Evolutionary conservation across 2,329 filamentous ascomycete species (phyloP).

Genomic region (Talaromyces verruculosus): DNA sequence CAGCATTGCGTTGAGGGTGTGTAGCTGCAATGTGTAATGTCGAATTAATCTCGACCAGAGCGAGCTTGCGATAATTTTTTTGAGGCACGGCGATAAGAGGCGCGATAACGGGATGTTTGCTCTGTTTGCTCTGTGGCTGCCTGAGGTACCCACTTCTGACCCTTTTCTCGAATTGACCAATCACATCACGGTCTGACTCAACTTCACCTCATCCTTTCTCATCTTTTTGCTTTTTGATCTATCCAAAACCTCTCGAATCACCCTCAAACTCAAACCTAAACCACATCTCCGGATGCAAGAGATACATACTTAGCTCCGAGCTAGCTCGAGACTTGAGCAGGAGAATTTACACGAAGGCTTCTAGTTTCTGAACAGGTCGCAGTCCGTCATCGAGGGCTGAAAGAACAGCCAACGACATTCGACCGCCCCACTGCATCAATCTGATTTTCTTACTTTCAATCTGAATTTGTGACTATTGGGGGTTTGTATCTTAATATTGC

Average conservation of each 20-base stretch:
- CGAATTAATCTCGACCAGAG: constrained; percentile 10
- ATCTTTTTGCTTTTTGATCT: constrained; percentile 2
- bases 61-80: constrained; percentile 18
- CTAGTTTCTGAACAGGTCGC: constrained; percentile 11
- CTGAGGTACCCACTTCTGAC: background rate
- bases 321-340: constrained; percentile 12
- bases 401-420: background rate
- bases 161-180: background rate
- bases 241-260: constrained; percentile 4
- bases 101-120: constrained; percentile 33
- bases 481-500: background rate
- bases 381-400: background rate
- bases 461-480: background rate
- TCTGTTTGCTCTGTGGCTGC: background rate
- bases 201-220: background rate
- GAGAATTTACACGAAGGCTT: constrained; percentile 17
- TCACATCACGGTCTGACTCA: background rate
- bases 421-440: background rate
- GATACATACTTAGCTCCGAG: constrained; percentile 13
- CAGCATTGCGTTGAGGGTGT: constrained; percentile 41
- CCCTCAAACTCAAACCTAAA: constrained; percentile 5
- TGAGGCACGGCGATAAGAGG: constrained; percentile 9
- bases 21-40: constrained; percentile 19
- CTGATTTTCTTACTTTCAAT: background rate
- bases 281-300: constrained; percentile 13